Evolutionary conservation across 495 filamentous ascomycete genomes (phyloP), one percentile per base, ranked within the genome.

Genomic region (Hyaloscypha bicolor): DNA sequence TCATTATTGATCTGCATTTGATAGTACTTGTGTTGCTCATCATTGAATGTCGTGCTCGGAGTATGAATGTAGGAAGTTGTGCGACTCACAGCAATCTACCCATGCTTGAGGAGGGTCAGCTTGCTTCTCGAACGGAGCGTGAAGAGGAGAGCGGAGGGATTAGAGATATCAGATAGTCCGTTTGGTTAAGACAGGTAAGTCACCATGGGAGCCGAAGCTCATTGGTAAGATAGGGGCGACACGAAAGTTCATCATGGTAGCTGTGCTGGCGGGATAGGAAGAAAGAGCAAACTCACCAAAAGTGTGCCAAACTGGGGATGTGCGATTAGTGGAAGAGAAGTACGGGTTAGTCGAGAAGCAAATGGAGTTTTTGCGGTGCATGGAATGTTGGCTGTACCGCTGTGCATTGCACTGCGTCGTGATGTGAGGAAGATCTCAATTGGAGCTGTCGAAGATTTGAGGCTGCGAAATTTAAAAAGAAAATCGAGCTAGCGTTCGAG

Each of bases 111-210:
- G 61, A 29, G 48, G 14, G 52, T 67, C 60, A 69, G 69, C 63
- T 37, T 30, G 9, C 52, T 31, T 60, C n/a, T 39, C 6, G 19
- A 16, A 56, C 1, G 48, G 25, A 39, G 31, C 8, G 8, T 48
- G 33, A 19, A 37, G 21, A 12, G 11, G 19, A 9, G 4, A 9
- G 35, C 35, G 42, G 14, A 63, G 45, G 53, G 37, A 39, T 22
- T 4, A 14, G 9, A 33, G 39, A 60, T 61, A 71, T 75, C 71
- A 75, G 73, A 73, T 60, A 70, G 73, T 75, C 73, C 71, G 71
- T 73, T 75, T 75, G 71, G 73, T 65, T 65, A 70, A 72, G 73
- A 73, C 73, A 75, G 73, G 73, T 73, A 63, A 63, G 62, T 75
- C 73, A 75, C 73, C 71, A 75, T 66, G n/a, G n/a, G 29, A 69